Evolutionary conservation across 371 early-diverging fungal species (phyloP), one percentile per base, ranked within the genome.

Genomic region (Batkoa obscura): DNA sequence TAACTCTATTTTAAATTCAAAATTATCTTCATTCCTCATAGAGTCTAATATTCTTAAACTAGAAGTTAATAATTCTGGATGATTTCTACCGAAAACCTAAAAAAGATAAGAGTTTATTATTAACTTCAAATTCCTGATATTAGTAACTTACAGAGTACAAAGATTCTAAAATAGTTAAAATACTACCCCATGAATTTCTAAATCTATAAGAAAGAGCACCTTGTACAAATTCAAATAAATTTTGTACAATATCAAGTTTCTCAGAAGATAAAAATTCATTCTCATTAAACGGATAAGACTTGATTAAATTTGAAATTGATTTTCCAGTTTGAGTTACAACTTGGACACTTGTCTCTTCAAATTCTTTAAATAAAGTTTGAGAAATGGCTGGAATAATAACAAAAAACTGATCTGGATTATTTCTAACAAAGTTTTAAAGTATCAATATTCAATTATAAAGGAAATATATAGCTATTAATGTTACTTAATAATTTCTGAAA

Each of bases 1-100:
- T 39, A 92, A 70, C 58, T 89, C 86, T 41, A 78, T 78, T 66
- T 89, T 90, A 68, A 79, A 83, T 36, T 85, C 74, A 68, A 89
- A 89, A 36, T 76, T 79, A 30, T 80, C 72, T 41, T 90, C 78
- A 64, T 87, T 80, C 46, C 94, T 81, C 60, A 92, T 74, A 36
- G 76, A 78, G 48, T 85, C 79, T n/a, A 93, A 65, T 17, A 79
- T 64, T 8, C 69, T 65, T 12, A 90, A 63, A 55, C 80, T 66
- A 2, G 63, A 69, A 43, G 79, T 74, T 69, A 90, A 71, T 39
- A 80, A 56, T 2, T 75, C 78, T 30, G 83, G 77, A 13, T 81
- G 72, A 34, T 64, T 61, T 34, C 68, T 69, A 51, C 84, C 86
- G 6, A 92, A 67, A 8, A 82, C 73, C 17, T 48, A 31, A 6